Percentiles rank a stretch among this genome's conserved stretches.
Evolutionary conservation across 2,329 filamentous ascomycete species (phyloP).

Genomic region (Phaeosphaeriaceae sp.): DNA sequence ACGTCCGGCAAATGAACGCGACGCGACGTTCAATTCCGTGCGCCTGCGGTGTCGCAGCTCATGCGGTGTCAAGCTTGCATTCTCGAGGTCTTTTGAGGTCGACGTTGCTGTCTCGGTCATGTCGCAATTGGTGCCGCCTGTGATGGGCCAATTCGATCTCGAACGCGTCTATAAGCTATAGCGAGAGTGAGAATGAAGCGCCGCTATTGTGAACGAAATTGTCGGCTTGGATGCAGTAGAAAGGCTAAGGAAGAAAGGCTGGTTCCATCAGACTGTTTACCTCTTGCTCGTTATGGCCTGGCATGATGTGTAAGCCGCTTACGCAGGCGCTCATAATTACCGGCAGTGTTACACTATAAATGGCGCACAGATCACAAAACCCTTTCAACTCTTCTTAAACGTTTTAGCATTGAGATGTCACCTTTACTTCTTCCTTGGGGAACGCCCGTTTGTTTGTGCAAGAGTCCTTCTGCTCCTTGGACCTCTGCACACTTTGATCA

Average conservation of each 20-base stretch:
- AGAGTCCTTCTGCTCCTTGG: too few relatives aligned
- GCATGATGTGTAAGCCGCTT: neutral
- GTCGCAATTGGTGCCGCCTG: neutral
- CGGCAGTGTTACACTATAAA: neutral
- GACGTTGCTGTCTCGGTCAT: constrained; percentile 7
- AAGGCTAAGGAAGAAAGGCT: neutral
- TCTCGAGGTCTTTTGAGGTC: constrained; percentile 15
- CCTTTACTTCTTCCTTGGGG: too few relatives aligned
- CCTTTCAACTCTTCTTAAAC: neutral
- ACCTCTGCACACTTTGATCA: too few relatives aligned
- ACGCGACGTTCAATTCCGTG: constrained; percentile 13
- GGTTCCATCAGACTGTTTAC: neutral
- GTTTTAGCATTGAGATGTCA: too few relatives aligned
- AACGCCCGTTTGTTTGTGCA: too few relatives aligned
- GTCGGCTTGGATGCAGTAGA: neutral
- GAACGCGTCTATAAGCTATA: neutral
- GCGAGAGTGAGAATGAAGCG: neutral
- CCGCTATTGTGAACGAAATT: neutral
- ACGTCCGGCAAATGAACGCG: constrained; percentile 39
- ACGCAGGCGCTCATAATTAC: neutral
- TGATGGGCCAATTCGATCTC: neutral
- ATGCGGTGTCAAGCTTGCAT: neutral
- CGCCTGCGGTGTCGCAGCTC: constrained; percentile 12
- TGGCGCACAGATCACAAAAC: neutral
- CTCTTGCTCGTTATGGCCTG: neutral